A percentile compares a stretch with the other conserved stretches of the same genome.
Conservation (phyloP, 495 filamentous ascomycete species). For the Aspergillus sclerotioniger region DNA sequence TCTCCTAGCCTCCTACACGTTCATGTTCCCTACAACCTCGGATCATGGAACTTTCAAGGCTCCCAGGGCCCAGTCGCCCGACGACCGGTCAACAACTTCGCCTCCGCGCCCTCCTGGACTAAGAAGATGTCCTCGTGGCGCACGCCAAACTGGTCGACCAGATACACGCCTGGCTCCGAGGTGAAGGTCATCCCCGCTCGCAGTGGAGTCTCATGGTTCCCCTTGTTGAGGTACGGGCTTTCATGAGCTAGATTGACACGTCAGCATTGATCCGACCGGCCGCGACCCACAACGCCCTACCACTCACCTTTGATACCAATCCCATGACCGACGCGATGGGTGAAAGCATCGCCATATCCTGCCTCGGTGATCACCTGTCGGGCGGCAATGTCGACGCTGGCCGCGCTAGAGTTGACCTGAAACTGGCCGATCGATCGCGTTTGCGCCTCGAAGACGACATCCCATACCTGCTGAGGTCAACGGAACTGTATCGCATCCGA, state of each 20-base stretch:
- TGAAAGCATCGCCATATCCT: conserved; percentile 51
- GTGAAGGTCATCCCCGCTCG: conserved; percentile 55
- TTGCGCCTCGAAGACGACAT: conserved; percentile 51
- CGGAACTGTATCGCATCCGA: not conserved
- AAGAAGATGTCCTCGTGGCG: conserved; percentile 54
- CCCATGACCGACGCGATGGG: conserved; percentile 57
- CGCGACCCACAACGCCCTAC: not conserved
- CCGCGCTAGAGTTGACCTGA: conserved; percentile 43
- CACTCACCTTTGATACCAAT: conserved; percentile 52
- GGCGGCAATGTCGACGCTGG: conserved; percentile 53
- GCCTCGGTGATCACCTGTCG: conserved; percentile 47
- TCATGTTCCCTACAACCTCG: too few relatives aligned
- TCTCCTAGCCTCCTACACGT: too few relatives aligned
- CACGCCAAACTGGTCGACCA: conserved; percentile 52
- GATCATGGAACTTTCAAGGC: conserved; percentile 36
- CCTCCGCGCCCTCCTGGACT: conserved; percentile 42
- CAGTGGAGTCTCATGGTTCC: conserved; percentile 40
- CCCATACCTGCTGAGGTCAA: conserved; percentile 37
- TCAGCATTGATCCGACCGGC: not conserved
- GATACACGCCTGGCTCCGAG: conserved; percentile 54
- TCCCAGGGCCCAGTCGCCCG: conserved; percentile 46
- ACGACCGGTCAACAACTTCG: conserved; percentile 44
- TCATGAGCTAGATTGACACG: conserved; percentile 41
- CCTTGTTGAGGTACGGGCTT: conserved; percentile 55
- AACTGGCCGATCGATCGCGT: conserved; percentile 42